These are phyloP conservation scores for Eimeria maxima DNA, from an alignment of 169 alveolate species.

Conservation along the genomic window DNA sequence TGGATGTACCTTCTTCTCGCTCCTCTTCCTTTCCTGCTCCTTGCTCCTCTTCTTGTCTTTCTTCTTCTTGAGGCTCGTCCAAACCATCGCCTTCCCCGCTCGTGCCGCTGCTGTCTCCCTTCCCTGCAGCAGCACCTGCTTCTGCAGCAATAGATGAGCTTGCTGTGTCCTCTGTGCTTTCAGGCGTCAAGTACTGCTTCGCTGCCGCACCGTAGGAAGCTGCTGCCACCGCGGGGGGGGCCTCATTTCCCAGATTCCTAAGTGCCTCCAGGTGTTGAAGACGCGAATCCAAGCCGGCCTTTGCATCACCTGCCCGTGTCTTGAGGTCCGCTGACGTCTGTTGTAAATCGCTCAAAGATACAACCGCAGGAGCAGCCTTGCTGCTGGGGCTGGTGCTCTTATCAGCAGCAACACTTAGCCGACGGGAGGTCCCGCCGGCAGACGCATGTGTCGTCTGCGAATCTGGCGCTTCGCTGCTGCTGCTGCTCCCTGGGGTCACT, in stretches of 20 bases:
- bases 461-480: constrained; percentile 1
- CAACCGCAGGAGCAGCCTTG: not conserved
- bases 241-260: not conserved
- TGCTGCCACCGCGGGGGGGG: not conserved
- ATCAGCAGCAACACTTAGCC: not conserved
- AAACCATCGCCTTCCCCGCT: not conserved
- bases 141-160: not conserved
- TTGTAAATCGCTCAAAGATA: not conserved
- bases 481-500: not conserved
- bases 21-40: not conserved
- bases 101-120: not conserved
- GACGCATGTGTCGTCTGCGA: not conserved
- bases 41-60: not conserved
- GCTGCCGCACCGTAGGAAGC: constrained; percentile 15
- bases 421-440: not conserved
- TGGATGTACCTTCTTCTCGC: not conserved
- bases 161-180: not conserved
- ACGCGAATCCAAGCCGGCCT: not conserved
- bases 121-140: not conserved
- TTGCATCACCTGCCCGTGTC: not conserved
- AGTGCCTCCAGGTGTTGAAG: not conserved
- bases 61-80: not conserved
- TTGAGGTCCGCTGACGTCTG: not conserved
- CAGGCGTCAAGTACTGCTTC: too few relatives aligned
- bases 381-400: not conserved